Conservation (phyloP, 116 monocot species). For the Posidonia oceanica region DNA sequence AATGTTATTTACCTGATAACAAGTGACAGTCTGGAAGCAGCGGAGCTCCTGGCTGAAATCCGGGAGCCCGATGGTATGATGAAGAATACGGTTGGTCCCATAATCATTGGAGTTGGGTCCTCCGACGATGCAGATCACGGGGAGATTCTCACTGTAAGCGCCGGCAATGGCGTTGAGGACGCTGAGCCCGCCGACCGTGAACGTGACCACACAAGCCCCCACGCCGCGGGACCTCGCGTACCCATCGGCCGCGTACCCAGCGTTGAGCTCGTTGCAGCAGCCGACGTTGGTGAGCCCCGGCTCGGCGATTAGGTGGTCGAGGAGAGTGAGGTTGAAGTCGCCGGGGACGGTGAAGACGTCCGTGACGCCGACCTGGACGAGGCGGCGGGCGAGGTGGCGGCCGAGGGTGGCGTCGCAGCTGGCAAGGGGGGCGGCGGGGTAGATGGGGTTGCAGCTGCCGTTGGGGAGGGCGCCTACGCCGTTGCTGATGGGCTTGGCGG, state of each 20-base stretch:
- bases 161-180: conserved; percentile 57
- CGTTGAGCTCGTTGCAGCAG: conserved; percentile 84
- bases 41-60: conserved; percentile 60
- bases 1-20: conserved; percentile 24
- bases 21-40: conserved; percentile 61
- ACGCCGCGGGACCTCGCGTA: conserved; percentile 42
- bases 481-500: conserved; percentile 9
- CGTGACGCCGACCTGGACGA: conserved; percentile 53
- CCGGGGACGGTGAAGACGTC: conserved; percentile 72
- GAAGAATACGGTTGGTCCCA: conserved; percentile 50
- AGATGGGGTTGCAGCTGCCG: not conserved
- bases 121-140: conserved; percentile 53
- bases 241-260: conserved; percentile 51
- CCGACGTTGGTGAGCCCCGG: conserved; percentile 48
- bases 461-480: not conserved
- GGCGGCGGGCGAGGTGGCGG: conserved; percentile 56
- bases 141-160: conserved; percentile 56
- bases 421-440: not conserved
- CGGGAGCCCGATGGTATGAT: conserved; percentile 49
- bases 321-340: conserved; percentile 76
- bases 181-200: conserved; percentile 61
- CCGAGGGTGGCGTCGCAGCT: conserved; percentile 37
- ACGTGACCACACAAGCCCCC: conserved; percentile 53
- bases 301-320: conserved; percentile 70
- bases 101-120: conserved; percentile 64